Evolutionary conservation across 1,284 basidiomycete genomes (phyloP), one percentile per base, ranked within the genome.

Genomic region (Nidula niveotomentosa): DNA sequence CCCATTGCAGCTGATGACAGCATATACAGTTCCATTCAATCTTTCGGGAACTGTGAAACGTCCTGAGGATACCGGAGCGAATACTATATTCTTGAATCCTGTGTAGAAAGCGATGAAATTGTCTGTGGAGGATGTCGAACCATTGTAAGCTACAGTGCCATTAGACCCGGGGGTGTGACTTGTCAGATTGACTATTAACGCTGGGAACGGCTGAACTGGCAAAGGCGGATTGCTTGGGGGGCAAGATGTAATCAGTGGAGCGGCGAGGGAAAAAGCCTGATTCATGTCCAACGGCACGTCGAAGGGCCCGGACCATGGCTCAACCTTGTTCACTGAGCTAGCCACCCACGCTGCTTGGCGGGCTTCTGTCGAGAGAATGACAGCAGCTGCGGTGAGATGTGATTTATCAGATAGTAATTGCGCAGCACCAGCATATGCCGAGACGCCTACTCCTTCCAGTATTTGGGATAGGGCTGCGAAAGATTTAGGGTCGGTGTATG

Each of bases 361-460:
- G 8, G 73, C 70, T 58, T 81, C 79, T 4, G 72, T 72, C 13
- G 72, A 52, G 23, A 80, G 68, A 48, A 80, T 75, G 34, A 70
- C 61, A 1, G 71, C 73, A 2, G 78, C 78, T 30, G 71, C 74
- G 7, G 73, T 72, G 18, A 73, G 53, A 52, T 67, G 72, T 41
- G 64, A 63, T 52, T 68, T 74, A 66, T 75, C 70, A 48, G 62
- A 57, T 56, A 86, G 75, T 59, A 76, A 71, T 43, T 68, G 66
- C 4, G 80, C 76, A 10, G 81, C 79, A 30, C 84, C 85, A 36
- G 77, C 72, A 69, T 87, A 88, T 1, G 84, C 84, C 5, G 70
- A 69, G 8, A 70, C 69, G 45, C 83, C 62, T 53, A 86, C 79
- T 39, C 76, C 76, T 68, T 90, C 86, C 13, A 90, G 69, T 13